Evolutionary conservation across 306 rosid genomes (phyloP).

Genomic region (Cucurbita pepo): DNA sequence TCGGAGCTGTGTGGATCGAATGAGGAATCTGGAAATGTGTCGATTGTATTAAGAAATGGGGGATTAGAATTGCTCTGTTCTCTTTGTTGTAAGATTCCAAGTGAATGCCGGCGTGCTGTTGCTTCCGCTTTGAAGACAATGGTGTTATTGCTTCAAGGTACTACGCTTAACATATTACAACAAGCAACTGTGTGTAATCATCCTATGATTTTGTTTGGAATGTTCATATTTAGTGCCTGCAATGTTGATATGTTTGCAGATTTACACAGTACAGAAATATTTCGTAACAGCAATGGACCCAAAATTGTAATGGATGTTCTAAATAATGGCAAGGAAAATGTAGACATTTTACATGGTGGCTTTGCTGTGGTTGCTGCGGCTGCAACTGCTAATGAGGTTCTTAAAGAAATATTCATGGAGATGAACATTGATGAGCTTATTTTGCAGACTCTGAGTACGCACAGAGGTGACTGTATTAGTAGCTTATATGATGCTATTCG

Average conservation of each 20-base stretch:
- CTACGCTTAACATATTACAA: background rate
- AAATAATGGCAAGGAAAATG: slow-evolving; percentile 18
- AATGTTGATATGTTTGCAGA: slow-evolving; percentile 30
- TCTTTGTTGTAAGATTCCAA: slow-evolving; percentile 31
- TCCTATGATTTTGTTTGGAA: background rate
- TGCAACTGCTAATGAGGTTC: slow-evolving; percentile 65
- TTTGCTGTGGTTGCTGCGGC: slow-evolving; percentile 71
- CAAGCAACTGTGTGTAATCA: background rate
- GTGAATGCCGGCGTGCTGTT: slow-evolving; percentile 9
- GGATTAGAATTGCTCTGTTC: slow-evolving; percentile 50
- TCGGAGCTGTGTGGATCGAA: slow-evolving; percentile 20
- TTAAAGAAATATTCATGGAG: slow-evolving; percentile 67
- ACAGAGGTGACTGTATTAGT: slow-evolving; percentile 23
- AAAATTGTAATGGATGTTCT: slow-evolving; percentile 33
- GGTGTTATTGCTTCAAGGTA: slow-evolving; percentile 55
- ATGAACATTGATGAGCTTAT: slow-evolving; percentile 65
- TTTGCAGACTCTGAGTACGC: slow-evolving; percentile 32
- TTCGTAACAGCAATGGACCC: slow-evolving; percentile 53
- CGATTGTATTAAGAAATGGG: slow-evolving; percentile 58
- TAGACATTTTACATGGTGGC: slow-evolving; percentile 37
- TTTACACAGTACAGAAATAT: slow-evolving; percentile 56
- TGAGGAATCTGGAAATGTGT: slow-evolving; percentile 34
- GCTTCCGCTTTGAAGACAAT: slow-evolving; percentile 39
- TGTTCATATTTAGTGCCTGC: background rate
- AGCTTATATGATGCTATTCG: slow-evolving; percentile 61